phyloP scores from a whole-genome alignment of 257 asterid species.

The Fraxinus excelsior region DNA sequence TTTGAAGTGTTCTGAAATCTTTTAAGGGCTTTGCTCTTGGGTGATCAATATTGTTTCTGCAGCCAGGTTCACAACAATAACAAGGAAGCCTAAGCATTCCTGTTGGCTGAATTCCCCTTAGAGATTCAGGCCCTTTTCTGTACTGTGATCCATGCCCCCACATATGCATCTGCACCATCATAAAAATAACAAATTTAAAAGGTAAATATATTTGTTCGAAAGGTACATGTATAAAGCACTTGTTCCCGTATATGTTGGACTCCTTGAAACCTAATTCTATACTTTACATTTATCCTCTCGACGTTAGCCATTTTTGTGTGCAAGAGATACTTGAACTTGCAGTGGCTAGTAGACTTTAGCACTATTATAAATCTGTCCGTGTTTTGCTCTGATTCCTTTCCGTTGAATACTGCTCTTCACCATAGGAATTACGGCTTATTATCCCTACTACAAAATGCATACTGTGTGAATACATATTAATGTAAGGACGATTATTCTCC shows the following conservation, averaged over 20 bases:
- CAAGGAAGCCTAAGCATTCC: constrained; percentile 91
- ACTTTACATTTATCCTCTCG: too few species aligned
- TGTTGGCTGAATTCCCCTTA: constrained; percentile 86
- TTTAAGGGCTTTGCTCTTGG: constrained; percentile 85
- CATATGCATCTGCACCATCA: constrained; percentile 78
- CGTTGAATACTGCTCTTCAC: background rate
- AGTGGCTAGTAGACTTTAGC: background rate
- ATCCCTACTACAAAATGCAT: too few species aligned
- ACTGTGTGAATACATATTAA: too few species aligned
- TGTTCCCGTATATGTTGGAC: too few species aligned
- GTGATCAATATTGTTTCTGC: constrained; percentile 85
- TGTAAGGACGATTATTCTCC: background rate
- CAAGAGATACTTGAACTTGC: too few species aligned
- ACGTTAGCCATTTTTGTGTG: too few species aligned
- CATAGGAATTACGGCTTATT: background rate
- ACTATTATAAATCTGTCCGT: background rate
- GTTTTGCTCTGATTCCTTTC: background rate
- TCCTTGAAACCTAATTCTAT: too few species aligned
- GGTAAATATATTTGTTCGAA: background rate
- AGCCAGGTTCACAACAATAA: constrained; percentile 79
- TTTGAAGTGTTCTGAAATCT: constrained; percentile 90
- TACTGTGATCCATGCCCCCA: constrained; percentile 99
- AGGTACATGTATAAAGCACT: too few species aligned
- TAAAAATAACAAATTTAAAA: background rate
- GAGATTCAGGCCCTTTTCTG: constrained; percentile 85